Base-by-base conservation (phyloP, 768 basidiomycete genomes). In the Mycena indigotica region DNA sequence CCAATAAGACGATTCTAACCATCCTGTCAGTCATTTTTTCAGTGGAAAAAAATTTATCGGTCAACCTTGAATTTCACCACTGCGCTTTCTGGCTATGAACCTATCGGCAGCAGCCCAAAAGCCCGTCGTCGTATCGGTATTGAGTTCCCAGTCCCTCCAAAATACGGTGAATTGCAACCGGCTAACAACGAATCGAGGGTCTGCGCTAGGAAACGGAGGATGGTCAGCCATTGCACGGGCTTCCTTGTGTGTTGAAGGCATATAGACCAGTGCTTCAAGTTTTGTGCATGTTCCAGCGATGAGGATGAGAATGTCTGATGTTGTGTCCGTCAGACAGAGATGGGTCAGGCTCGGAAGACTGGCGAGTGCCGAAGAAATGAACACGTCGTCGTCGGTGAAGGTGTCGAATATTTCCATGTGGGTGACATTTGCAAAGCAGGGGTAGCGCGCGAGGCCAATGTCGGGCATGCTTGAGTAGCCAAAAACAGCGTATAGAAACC, bases 371-470 rank as follows among this genome's bases (percentile, higher is more conserved):
- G 28, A 15, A 17, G n/a, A 52, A 15, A 60, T 28, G 13, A 21
- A 24, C 46, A 28, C 13, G 3, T 17, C 15, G 28, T 17, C 26
- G 13, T 52, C 25, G 15, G 1, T 5, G 13, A 52, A 15, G 5
- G 21, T 32, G 29, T 61, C 59, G 25, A 61, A 56, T 3, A 56
- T 21, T 23, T 61, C 59, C 55, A 61, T 29, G 29, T 61, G 59
- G 15, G 59, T 60, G 16, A 60, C 50, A 21, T 4, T 24, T 28
- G 23, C 19, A 30, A 56, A 61, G 21, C 46, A 15, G 2, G 59
- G n/a, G 46, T n/a, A 48, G 3, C 21, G 50, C 8, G 5, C 23
- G 23, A 56, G 39, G 21, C 52, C 50, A 24, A 56, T 19, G 2
- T 32, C 46, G 10, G 5, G 25, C 24, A 25, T 6, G 21, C n/a